A percentile compares a stretch with the other conserved stretches of the same genome.
Evolutionary conservation across 2,329 filamentous ascomycete species (phyloP).

Genomic region (Paraphaeosphaeria minitans): DNA sequence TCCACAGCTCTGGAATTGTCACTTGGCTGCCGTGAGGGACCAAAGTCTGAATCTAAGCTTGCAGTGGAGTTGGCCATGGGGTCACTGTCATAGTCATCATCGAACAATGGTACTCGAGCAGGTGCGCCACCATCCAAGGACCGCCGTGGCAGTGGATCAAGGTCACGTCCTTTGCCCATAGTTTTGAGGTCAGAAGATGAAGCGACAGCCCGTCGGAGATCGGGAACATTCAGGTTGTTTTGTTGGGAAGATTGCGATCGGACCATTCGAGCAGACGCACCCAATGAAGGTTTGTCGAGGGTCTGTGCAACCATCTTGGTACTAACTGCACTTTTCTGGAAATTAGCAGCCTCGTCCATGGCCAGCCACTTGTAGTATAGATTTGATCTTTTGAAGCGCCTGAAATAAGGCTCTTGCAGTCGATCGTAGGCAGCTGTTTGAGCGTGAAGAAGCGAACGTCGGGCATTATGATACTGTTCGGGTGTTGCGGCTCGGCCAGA

Average conservation of each 20-base stretch:
- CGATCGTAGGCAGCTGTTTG: slow-evolving; percentile 84
- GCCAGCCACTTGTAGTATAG: slow-evolving; percentile 95
- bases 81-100: slow-evolving; percentile 78
- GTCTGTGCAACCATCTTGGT: slow-evolving; percentile 34
- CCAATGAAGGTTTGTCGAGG: slow-evolving; percentile 27
- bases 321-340: slow-evolving; percentile 34
- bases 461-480: slow-evolving; percentile 80
- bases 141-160: slow-evolving; percentile 58
- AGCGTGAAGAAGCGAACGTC: slow-evolving; percentile 78
- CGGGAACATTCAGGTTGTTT: slow-evolving; percentile 49
- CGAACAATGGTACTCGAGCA: slow-evolving; percentile 68
- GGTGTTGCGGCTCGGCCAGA: slow-evolving; percentile 77
- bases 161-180: slow-evolving; percentile 52
- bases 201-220: slow-evolving; percentile 64
- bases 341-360: slow-evolving; percentile 69
- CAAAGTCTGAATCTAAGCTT: slow-evolving; percentile 73
- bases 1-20: slow-evolving; percentile 83
- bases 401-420: slow-evolving; percentile 80
- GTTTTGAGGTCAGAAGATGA: slow-evolving; percentile 65
- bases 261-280: slow-evolving; percentile 46
- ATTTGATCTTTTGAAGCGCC: slow-evolving; percentile 88
- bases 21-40: slow-evolving; percentile 49
- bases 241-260: slow-evolving; percentile 55
- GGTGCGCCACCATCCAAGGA: slow-evolving; percentile 71
- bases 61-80: slow-evolving; percentile 76